A percentile compares a stretch with the other conserved stretches of the same genome.
Evolutionary conservation across 129 eudicot genomes (phyloP).

Genomic region (Cynara cardunculus): DNA sequence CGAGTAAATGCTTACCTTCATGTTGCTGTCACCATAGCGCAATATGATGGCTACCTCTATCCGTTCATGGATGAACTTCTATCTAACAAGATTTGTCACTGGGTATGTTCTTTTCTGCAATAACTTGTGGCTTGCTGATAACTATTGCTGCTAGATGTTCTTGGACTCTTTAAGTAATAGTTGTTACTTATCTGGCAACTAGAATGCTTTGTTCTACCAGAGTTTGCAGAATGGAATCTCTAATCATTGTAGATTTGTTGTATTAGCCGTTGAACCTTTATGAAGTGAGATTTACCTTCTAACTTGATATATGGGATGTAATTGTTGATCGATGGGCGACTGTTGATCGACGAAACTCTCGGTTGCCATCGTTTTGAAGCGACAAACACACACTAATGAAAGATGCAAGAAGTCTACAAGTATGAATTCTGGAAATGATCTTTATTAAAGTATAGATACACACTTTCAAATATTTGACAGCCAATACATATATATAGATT

Average conservation of each 20-base stretch:
- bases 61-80: slow-evolving; percentile 90
- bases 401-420: too few species aligned
- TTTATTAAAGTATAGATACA: too few species aligned
- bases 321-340: too few species aligned
- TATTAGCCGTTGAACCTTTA: background rate
- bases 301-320: background rate
- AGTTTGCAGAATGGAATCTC: background rate
- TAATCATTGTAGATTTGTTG: background rate
- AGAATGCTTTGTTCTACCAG: background rate
- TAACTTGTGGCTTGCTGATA: background rate
- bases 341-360: too few species aligned
- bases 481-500: too few species aligned
- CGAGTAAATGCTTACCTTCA: slow-evolving; percentile 78
- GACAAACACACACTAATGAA: too few species aligned
- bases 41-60: slow-evolving; percentile 81
- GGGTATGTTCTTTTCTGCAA: slow-evolving; percentile 58
- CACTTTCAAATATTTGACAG: too few species aligned
- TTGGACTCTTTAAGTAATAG: background rate
- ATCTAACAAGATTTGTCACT: slow-evolving; percentile 81
- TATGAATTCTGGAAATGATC: too few species aligned
- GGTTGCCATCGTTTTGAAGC: too few species aligned
- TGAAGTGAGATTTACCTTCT: background rate
- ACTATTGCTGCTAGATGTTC: background rate
- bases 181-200: background rate
- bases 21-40: slow-evolving; percentile 84